phyloP scores from a whole-genome alignment of 768 basidiomycete genomes.

The Suillus hirtellus region DNA sequence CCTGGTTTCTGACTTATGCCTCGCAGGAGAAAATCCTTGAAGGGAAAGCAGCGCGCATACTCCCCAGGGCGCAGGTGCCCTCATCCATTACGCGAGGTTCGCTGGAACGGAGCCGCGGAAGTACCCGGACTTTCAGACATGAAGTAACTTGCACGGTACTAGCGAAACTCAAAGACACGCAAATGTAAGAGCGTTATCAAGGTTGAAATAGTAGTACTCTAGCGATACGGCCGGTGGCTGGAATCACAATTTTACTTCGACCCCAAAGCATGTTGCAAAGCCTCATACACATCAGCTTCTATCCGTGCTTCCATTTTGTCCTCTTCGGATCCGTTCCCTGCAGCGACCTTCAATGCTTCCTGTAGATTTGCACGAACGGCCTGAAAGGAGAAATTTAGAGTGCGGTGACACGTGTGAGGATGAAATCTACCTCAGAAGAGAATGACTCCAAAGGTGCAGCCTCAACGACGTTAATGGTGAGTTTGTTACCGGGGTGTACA shows the following conservation, averaged over 20 bases:
- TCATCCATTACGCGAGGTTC: not conserved
- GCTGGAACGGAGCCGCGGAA: not conserved
- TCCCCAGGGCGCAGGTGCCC: not conserved
- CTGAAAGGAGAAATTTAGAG: conserved; percentile 43
- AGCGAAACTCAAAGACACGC: not conserved
- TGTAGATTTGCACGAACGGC: conserved; percentile 86
- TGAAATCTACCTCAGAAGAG: conserved; percentile 74
- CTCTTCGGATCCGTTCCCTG: conserved; percentile 85
- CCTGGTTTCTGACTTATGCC: not conserved
- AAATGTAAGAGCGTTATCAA: conserved; percentile 2
- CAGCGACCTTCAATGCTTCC: conserved; percentile 80
- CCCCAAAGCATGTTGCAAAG: conserved; percentile 82
- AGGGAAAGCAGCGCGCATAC: not conserved
- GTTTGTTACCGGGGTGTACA: conserved; percentile 94
- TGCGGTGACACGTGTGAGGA: conserved; percentile 1
- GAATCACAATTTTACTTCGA: conserved; percentile 38
- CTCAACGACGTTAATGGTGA: conserved; percentile 97
- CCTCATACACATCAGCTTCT: conserved; percentile 96
- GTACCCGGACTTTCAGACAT: not conserved
- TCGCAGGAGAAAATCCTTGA: not conserved
- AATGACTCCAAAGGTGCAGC: conserved; percentile 90
- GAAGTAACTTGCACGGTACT: not conserved
- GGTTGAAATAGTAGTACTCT: conserved; percentile 14
- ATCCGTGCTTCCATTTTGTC: conserved; percentile 92
- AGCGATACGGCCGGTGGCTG: conserved; percentile 12